Conservation (phyloP, 106 monocot species). For the Platanthera guangdongensis region DNA sequence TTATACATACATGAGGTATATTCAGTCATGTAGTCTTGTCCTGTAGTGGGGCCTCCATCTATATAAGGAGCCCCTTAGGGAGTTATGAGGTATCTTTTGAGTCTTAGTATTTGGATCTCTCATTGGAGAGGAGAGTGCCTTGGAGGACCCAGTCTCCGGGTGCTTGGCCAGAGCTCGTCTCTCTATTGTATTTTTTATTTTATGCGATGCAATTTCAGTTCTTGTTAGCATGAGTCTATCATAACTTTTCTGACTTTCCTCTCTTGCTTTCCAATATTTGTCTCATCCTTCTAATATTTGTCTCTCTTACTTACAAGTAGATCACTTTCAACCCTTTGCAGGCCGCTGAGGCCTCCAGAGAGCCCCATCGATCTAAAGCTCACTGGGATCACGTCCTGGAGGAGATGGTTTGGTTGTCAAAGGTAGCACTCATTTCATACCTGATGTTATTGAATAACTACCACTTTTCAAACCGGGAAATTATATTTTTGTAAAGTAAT, state of each 20-base stretch:
- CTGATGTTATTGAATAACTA: background rate
- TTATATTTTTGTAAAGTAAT: background rate
- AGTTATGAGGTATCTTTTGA: no score
- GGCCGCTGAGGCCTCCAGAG: constrained; percentile 74
- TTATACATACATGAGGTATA: no score
- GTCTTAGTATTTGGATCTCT: no score
- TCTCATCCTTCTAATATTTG: background rate
- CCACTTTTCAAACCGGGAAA: background rate
- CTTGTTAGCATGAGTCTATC: background rate
- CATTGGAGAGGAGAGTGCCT: no score
- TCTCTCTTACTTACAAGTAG: background rate
- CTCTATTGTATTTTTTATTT: no score
- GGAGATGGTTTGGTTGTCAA: constrained; percentile 97
- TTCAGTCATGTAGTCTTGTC: no score
- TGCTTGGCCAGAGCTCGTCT: no score
- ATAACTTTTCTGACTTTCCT: background rate
- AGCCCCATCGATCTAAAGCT: constrained; percentile 76
- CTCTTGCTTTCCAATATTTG: background rate
- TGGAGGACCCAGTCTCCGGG: no score
- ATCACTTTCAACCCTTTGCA: constrained; percentile 15
- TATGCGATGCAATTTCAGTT: no score
- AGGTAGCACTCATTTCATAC: constrained; percentile 32
- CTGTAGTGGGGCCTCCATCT: no score
- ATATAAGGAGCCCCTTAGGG: no score
- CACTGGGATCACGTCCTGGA: constrained; percentile 99